Conservation (phyloP, 257 asterid species). For the Solanum pinnatisectum region DNA sequence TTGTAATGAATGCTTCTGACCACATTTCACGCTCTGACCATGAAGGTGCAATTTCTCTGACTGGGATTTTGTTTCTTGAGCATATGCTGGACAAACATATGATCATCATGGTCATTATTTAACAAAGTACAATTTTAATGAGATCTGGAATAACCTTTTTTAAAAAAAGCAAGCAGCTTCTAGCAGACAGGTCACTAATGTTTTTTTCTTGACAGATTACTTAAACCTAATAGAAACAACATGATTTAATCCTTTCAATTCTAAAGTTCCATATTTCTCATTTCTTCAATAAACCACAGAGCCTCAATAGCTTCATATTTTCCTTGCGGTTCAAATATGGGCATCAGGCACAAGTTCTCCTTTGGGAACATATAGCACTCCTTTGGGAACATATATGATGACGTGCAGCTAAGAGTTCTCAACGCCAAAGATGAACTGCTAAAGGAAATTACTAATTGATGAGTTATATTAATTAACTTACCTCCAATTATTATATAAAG, state of each 20-base stretch:
- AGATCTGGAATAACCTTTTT: neutral
- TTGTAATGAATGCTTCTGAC: conserved; percentile 80
- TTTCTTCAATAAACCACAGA: neutral
- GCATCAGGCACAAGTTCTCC: neutral
- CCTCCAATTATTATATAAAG: neutral
- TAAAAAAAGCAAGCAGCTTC: neutral
- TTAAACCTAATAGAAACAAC: neutral
- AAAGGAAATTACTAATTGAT: neutral
- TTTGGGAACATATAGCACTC: neutral
- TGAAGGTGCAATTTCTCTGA: conserved; percentile 81
- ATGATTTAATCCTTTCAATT: neutral
- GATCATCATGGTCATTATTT: neutral
- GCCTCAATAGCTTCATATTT: neutral
- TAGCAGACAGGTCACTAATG: neutral
- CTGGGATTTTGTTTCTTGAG: conserved; percentile 46
- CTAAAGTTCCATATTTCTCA: neutral
- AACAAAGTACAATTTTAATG: neutral
- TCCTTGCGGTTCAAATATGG: neutral
- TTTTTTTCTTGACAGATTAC: neutral
- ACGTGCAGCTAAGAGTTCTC: neutral
- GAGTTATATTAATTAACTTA: neutral
- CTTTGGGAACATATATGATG: neutral
- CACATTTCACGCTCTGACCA: conserved; percentile 69
- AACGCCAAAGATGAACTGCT: neutral
- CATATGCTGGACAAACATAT: conserved; percentile 48